Conservation (phyloP, 805 yeast species). For the Candida vaughaniae region DNA sequence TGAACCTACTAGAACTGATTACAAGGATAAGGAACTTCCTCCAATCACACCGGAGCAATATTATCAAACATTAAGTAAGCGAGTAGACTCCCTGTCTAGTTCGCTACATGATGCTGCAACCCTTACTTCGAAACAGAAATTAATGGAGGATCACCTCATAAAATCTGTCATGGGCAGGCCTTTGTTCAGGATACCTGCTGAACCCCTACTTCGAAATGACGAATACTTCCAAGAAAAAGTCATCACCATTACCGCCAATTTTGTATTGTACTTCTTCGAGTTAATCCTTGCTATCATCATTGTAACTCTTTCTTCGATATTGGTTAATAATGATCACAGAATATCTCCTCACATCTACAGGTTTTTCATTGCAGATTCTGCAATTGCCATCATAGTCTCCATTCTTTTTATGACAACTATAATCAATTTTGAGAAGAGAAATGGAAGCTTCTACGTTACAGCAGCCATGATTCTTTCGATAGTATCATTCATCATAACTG, state of each 20-base stretch:
- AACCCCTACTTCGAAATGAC: constrained; percentile 15
- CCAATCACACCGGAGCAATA: constrained; percentile 21
- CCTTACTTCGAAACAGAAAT: constrained; percentile 20
- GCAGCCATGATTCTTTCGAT: constrained; percentile 32
- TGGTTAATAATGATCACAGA: constrained; percentile 22
- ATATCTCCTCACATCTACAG: constrained; percentile 28
- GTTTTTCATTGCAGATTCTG: constrained; percentile 37
- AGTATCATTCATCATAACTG: constrained; percentile 32
- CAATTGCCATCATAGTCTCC: constrained; percentile 32
- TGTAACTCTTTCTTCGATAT: constrained; percentile 25
- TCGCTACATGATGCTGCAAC: constrained; percentile 16
- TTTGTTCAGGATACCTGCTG: constrained; percentile 20
- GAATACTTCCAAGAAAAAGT: constrained; percentile 13
- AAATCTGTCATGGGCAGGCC: constrained; percentile 35
- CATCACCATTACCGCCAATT: constrained; percentile 25
- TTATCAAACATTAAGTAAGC: constrained; percentile 1
- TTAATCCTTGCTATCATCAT: constrained; percentile 26
- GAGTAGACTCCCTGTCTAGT: neutral
- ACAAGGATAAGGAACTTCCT: constrained; percentile 22
- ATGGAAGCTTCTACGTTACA: constrained; percentile 41
- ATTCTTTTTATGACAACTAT: constrained; percentile 34
- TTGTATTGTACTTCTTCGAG: constrained; percentile 31
- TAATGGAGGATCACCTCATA: constrained; percentile 27
- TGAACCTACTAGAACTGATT: neutral
- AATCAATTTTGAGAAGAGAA: constrained; percentile 38